Evolutionary conservation across 352 stramenopile species (phyloP), one percentile per base, ranked within the genome.

Genomic region (Globisporangium paroecandrum): DNA sequence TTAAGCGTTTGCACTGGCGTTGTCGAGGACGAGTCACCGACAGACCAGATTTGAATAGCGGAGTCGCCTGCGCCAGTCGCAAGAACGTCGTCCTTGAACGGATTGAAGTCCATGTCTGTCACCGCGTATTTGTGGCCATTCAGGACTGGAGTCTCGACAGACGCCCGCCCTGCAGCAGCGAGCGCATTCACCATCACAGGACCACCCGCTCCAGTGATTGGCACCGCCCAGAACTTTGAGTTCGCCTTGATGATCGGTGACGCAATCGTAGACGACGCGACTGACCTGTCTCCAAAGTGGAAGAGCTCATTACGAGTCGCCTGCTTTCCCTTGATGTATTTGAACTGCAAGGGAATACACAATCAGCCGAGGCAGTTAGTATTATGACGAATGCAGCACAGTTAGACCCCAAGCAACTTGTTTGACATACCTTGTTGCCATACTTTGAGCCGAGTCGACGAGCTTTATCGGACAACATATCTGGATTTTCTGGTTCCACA

Each of bases 291-390:
- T 38, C 74, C 76, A 70, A 92, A 74, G 62, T 80, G 55, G 58
- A 89, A 85, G 29, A 81, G 58, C 22, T 87, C 75, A 60, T 82
- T 87, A n/a, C 87, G 87, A 13, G 76, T 68, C 18, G 77, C 68
- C 66, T 85, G 72, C 63, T 79, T 83, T 15, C 85, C 87, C 43
- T 89, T 86, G 24, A 95, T 71, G 66, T 91, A 95, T 64, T 93
- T 91, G 49, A 95, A 70, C 69, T 86, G 58, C 5, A 15, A 34
- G 25, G 24, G n/a, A 64, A 43, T 10, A 9, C n/a, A 61, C 15
- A 53, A 60, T 7, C 2, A 20, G 7, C n/a, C 3, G 4, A 32
- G 8, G 34, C 20, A 29, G 20, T 61, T 38, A 65, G 25, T 38
- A 34, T 22, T 20, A 24, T 60, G 22, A 55, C 2, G 6, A 47